phyloP scores from a whole-genome alignment of 495 filamentous ascomycete species.

The Talaromyces proteolyticus region DNA sequence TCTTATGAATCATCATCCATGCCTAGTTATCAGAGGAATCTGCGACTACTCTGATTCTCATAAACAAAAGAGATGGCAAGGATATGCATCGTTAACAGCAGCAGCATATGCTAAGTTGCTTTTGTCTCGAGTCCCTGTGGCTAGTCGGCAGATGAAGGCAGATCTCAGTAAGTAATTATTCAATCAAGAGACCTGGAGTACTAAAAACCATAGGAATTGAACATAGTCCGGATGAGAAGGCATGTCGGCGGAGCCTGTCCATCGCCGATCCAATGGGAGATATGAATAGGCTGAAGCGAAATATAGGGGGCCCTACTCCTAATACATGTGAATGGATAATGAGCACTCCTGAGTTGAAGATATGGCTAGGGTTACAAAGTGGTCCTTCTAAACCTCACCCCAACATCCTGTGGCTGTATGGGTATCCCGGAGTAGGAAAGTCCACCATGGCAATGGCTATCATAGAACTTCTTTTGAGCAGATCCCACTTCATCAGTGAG shows the following conservation, averaged over 20 bases:
- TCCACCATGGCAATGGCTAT: constrained; percentile 19
- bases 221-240: constrained; percentile 3
- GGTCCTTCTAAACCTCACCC: not conserved
- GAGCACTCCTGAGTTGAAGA: constrained; percentile 10
- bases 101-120: constrained; percentile 16
- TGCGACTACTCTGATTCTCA: constrained; percentile 23
- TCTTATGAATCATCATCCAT: constrained; percentile 19
- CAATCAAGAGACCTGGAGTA: not conserved
- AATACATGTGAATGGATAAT: constrained; percentile 24
- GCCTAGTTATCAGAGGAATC: constrained; percentile 18
- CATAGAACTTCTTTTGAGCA: constrained; percentile 13
- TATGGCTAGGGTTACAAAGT: constrained; percentile 12
- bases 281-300: constrained; percentile 13
- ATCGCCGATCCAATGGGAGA: constrained; percentile 12
- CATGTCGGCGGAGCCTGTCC: constrained; percentile 10
- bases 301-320: constrained; percentile 13
- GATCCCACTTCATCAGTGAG: constrained; percentile 3
- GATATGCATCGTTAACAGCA: constrained; percentile 19
- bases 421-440: constrained; percentile 22
- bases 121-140: constrained; percentile 7
- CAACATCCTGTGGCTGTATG: constrained; percentile 17
- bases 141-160: not conserved
- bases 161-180: not conserved
- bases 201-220: constrained; percentile 3
- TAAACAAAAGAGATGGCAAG: constrained; percentile 21